A percentile compares a stretch with the other conserved stretches of the same genome.
Conservation (phyloP, 78 protist species). For the slime mould (Dictyostelium discoideum) region DNA sequence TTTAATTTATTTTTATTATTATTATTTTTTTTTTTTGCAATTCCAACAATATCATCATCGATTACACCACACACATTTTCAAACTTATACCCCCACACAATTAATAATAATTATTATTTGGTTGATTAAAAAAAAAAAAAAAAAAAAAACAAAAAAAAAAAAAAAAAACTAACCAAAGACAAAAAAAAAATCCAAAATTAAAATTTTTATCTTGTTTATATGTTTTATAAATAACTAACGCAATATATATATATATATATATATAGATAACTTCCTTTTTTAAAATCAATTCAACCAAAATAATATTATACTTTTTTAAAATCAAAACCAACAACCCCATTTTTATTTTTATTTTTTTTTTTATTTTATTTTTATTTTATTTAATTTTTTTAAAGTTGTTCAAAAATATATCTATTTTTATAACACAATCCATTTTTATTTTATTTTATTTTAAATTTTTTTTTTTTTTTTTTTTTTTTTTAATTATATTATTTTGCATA, state of each 20-base stretch:
- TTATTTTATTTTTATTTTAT: no score
- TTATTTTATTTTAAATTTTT: no score
- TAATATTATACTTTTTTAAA: background rate
- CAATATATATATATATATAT: background rate
- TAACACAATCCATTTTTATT: background rate
- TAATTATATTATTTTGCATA: no score
- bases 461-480: no score
- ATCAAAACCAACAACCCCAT: background rate
- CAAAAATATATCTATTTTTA: background rate
- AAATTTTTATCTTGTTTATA: background rate
- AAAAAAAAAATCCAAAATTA: no score
- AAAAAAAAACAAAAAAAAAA: no score
- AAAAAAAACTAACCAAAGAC: background rate
- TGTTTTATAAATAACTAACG: background rate
- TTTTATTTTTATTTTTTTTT: no score
- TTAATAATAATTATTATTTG: no score
- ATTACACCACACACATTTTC: background rate
- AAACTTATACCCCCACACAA: background rate
- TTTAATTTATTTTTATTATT: no score
- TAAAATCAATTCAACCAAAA: background rate
- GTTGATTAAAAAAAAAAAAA: background rate
- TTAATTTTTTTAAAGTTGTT: background rate
- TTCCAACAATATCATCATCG: background rate
- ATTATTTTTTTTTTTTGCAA: background rate
- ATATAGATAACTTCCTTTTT: background rate